Percentiles rank a stretch among this genome's conserved stretches.
phyloP scores from a whole-genome alignment of 2,329 filamentous ascomycete genomes.

The Torrubiellomyces zombiae region DNA sequence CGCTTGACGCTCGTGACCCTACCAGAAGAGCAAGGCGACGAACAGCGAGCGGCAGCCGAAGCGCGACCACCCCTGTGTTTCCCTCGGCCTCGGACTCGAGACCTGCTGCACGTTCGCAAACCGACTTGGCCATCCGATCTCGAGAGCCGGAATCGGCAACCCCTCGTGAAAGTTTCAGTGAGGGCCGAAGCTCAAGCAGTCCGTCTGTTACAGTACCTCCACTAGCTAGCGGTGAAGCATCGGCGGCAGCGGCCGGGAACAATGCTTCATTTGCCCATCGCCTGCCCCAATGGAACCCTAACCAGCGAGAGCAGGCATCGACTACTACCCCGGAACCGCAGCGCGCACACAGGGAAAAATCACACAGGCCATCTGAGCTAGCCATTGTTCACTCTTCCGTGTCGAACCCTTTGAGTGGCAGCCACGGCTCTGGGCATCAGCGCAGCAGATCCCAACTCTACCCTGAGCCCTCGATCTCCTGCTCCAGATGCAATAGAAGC shows the following conservation, averaged over 20 bases:
- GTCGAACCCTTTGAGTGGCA: constrained; percentile 15
- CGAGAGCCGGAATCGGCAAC: constrained; percentile 20
- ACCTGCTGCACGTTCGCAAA: constrained; percentile 44
- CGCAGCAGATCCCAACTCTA: constrained; percentile 34
- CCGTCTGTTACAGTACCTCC: constrained; percentile 13
- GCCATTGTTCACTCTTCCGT: constrained; percentile 18
- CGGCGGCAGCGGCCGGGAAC: constrained; percentile 5
- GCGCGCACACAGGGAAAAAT: constrained; percentile 8
- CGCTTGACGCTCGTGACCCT: constrained; percentile 15
- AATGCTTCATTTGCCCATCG: constrained; percentile 22
- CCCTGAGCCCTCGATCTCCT: constrained; percentile 56
- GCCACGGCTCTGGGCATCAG: constrained; percentile 17
- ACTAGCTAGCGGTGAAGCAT: constrained; percentile 9
- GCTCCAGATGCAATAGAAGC: constrained; percentile 49
- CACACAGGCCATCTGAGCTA: constrained; percentile 22
- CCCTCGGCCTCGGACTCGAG: constrained; percentile 24
- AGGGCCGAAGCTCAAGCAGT: constrained; percentile 25
- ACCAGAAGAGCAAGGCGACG: constrained; percentile 23
- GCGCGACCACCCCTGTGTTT: constrained; percentile 31
- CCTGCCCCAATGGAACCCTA: constrained; percentile 11
- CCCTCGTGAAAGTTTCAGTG: constrained; percentile 22
- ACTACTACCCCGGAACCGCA: constrained; percentile 8
- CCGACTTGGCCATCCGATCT: constrained; percentile 37
- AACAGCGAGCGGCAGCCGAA: constrained; percentile 37
- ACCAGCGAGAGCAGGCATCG: constrained; percentile 2